A percentile compares a stretch with the other conserved stretches of the same genome.
phyloP scores from a whole-genome alignment of 257 asterid species.

The Nemophila menziesii region DNA sequence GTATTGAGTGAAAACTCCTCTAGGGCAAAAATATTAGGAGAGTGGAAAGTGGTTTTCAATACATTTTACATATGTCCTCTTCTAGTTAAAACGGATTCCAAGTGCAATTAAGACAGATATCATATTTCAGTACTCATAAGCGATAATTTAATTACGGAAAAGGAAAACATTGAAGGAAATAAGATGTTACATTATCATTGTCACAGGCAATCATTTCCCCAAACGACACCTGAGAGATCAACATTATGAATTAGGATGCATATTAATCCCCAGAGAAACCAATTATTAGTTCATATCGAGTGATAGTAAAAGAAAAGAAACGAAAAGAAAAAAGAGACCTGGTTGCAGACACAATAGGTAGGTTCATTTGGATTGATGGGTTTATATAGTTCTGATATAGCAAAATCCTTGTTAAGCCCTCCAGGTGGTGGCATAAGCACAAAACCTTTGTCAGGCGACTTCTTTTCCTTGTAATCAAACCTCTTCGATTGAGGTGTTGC shows the following conservation, averaged over 20 bases:
- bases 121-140: not conserved
- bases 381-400: conserved; percentile 68
- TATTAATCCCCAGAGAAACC: not conserved
- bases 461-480: too few relatives aligned
- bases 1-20: too few relatives aligned
- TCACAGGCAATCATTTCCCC: conserved; percentile 99
- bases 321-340: conserved; percentile 36
- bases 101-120: not conserved
- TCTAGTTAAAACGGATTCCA: not conserved
- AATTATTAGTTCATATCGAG: not conserved
- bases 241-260: conserved; percentile 5
- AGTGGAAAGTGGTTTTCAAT: not conserved
- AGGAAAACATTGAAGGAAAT: conserved; percentile 7
- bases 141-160: not conserved
- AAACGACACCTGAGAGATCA: conserved; percentile 63
- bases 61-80: not conserved
- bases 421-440: conserved; percentile 99
- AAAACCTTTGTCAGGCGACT: conserved; percentile 81
- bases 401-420: conserved; percentile 63
- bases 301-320: not conserved
- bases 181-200: conserved; percentile 64
- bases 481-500: conserved; percentile 66
- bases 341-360: conserved; percentile 90
- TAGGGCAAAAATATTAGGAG: not conserved
- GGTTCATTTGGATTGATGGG: conserved; percentile 98